phyloP scores from a whole-genome alignment of 192 early-diverging fungal genomes.

The Neocallimastix lanati region DNA sequence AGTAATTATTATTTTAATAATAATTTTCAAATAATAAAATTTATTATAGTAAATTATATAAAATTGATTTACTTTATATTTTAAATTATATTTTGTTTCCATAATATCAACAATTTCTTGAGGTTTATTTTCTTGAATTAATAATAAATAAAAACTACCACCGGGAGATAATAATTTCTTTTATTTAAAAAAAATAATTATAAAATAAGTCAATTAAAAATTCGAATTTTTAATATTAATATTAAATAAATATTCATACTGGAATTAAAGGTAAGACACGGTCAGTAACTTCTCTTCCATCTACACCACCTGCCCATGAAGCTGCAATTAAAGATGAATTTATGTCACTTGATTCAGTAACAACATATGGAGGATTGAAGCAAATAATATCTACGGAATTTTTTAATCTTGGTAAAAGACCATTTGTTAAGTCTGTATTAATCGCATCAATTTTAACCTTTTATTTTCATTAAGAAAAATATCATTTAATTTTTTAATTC shows the following conservation, averaged over 20 bases:
- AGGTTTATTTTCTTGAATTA: conserved; percentile 72
- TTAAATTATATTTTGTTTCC: conserved; percentile 20
- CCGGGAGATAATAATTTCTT: conserved; percentile 40
- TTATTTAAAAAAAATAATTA: too few relatives aligned
- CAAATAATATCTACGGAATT: conserved; percentile 55
- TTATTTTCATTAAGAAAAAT: too few relatives aligned
- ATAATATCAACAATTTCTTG: conserved; percentile 53
- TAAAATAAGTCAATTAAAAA: too few relatives aligned
- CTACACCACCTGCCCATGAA: conserved; percentile 83
- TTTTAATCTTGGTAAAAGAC: conserved; percentile 28
- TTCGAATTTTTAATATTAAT: too few relatives aligned
- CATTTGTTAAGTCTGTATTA: conserved; percentile 35
- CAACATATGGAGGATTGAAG: conserved; percentile 93
- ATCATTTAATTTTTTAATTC: too few relatives aligned
- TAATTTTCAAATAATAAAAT: too few relatives aligned
- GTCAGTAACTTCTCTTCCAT: conserved; percentile 78
- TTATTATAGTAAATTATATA: too few relatives aligned
- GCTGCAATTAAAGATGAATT: conserved; percentile 53
- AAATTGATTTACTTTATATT: neutral
- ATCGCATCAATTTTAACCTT: conserved; percentile 42
- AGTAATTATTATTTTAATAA: too few relatives aligned
- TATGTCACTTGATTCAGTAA: conserved; percentile 65
- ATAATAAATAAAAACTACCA: conserved; percentile 71
- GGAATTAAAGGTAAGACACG: conserved; percentile 47
- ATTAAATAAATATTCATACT: conserved; percentile 25